Evolutionary conservation across 257 asterid genomes (phyloP).

Genomic region (Nicotiana knightiana): DNA sequence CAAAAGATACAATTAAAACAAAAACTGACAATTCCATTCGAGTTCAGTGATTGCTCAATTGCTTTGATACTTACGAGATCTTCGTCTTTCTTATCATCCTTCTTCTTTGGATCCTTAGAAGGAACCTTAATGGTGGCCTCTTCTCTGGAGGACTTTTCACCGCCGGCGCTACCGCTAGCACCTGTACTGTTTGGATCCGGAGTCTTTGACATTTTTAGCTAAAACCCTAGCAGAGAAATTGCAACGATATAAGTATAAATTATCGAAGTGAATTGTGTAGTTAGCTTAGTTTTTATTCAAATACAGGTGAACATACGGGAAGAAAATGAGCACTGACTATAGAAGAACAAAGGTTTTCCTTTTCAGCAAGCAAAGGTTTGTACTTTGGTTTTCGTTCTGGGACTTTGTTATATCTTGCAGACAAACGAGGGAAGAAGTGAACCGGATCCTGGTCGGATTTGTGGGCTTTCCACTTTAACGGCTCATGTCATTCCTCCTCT

Average conservation of each 20-base stretch:
- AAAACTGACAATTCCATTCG: not conserved
- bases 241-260: not conserved
- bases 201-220: constrained; percentile 15
- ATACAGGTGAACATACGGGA: not conserved
- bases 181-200: constrained; percentile 45
- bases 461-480: not conserved
- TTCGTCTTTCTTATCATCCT: constrained; percentile 93
- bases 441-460: not conserved
- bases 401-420: not conserved
- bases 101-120: constrained; percentile 72
- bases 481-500: not conserved
- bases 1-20: not conserved
- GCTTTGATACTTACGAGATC: constrained; percentile 66
- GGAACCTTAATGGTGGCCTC: constrained; percentile 54
- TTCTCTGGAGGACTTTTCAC: constrained; percentile 36
- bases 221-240: constrained; percentile 26
- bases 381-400: not conserved
- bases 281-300: not conserved
- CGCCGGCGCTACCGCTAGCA: constrained; percentile 36
- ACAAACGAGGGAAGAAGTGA: not conserved
- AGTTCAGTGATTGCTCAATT: not conserved
- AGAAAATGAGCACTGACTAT: not conserved
- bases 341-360: constrained; percentile 10
- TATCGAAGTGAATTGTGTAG: not conserved
- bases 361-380: constrained; percentile 7